A percentile compares a stretch with the other conserved stretches of the same genome.
These are phyloP conservation scores for Cryphonectria radicalis DNA, from an alignment of 2,329 filamentous ascomycete genomes.

Conservation along the genomic window DNA sequence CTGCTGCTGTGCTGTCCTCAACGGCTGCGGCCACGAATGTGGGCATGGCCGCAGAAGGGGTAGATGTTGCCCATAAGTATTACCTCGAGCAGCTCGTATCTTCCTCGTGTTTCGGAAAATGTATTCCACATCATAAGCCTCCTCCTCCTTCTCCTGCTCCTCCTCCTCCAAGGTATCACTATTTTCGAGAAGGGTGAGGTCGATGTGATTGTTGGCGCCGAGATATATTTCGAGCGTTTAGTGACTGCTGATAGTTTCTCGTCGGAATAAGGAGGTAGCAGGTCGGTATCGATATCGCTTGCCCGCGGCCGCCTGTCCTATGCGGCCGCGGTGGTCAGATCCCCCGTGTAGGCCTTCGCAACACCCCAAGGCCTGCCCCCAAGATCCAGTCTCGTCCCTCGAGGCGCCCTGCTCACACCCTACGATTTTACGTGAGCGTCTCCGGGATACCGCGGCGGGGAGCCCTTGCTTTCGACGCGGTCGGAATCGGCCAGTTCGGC, in stretches of 20 bases:
- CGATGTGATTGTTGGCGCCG: background rate
- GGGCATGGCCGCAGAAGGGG: slow-evolving; percentile 1
- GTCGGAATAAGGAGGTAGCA: slow-evolving; percentile 2
- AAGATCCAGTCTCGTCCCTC: background rate
- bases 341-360: background rate
- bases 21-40: slow-evolving; percentile 1
- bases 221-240: background rate
- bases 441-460: slow-evolving; percentile 27
- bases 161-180: background rate
- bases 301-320: background rate
- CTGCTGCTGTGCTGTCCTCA: background rate
- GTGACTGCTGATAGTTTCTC: background rate
- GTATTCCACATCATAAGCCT: background rate
- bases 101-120: background rate
- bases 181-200: background rate
- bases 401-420: slow-evolving; percentile 6
- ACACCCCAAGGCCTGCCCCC: background rate
- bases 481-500: slow-evolving; percentile 23
- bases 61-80: background rate
- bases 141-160: background rate
- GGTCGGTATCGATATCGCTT: background rate
- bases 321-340: background rate
- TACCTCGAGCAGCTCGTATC: background rate
- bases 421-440: slow-evolving; percentile 25
- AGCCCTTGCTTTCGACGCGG: slow-evolving; percentile 12